phyloP scores from a whole-genome alignment of 768 basidiomycete species.

The Holtermanniella nyarrowii region DNA sequence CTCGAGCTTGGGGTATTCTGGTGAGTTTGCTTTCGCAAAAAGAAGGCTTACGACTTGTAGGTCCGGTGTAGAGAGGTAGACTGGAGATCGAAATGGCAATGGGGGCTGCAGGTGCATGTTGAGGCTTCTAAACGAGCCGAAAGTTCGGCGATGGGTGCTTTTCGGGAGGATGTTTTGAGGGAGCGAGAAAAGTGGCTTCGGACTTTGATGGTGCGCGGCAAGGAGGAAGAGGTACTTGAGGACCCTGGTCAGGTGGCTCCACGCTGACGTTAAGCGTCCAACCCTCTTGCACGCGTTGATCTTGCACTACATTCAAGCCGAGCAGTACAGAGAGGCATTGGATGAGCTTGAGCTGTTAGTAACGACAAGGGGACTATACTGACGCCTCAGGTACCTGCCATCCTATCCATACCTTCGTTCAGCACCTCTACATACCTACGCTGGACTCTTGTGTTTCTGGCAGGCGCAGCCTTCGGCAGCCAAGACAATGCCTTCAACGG shows the following conservation, averaged over 20 bases:
- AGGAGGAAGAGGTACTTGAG: conserved; percentile 28
- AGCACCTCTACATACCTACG: conserved; percentile 66
- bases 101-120: conserved; percentile 29
- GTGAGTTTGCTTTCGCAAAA: conserved; percentile 12
- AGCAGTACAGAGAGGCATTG: conserved; percentile 58
- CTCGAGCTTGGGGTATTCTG: conserved; percentile 35
- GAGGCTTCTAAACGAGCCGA: neutral
- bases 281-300: conserved; percentile 64
- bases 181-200: conserved; percentile 28
- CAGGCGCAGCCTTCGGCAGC: conserved; percentile 34
- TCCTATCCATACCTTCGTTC: conserved; percentile 81
- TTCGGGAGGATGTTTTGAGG: neutral
- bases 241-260: conserved; percentile 7
- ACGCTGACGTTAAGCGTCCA: conserved; percentile 51
- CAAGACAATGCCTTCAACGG: too few relatives aligned
- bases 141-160: neutral
- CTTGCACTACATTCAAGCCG: conserved; percentile 53
- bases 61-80: conserved; percentile 39
- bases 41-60: conserved; percentile 11
- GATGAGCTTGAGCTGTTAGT: conserved; percentile 77
- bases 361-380: neutral
- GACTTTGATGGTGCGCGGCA: conserved; percentile 19
- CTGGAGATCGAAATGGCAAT: conserved; percentile 36
- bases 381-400: conserved; percentile 56
- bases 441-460: conserved; percentile 59